Percentiles rank a stretch among this genome's conserved stretches.
Conservation (phyloP, 2,329 filamentous ascomycete species). For the Claviceps spartinae region DNA sequence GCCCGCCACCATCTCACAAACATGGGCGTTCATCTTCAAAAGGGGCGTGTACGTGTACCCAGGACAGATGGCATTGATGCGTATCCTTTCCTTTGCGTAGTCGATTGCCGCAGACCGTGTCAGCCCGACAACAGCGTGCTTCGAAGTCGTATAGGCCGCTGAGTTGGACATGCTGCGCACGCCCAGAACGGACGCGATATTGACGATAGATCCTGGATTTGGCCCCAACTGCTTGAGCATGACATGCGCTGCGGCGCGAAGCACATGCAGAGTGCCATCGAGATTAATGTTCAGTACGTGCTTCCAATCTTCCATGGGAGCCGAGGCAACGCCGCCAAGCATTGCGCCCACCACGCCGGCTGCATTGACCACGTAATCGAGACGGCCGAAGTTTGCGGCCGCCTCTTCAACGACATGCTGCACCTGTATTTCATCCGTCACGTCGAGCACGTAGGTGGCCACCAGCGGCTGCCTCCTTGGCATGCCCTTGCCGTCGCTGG, state of each 20-base stretch:
- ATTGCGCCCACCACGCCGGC: conserved; percentile 26
- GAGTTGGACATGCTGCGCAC: conserved; percentile 24
- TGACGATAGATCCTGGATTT: not conserved
- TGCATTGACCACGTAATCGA: conserved; percentile 28
- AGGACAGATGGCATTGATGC: conserved; percentile 49
- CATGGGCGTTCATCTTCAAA: conserved; percentile 10
- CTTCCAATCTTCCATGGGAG: conserved; percentile 23
- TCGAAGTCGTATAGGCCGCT: conserved; percentile 36
- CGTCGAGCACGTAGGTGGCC: conserved; percentile 11
- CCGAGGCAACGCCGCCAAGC: conserved; percentile 21
- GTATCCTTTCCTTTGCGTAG: conserved; percentile 37
- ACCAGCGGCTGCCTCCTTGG: not conserved
- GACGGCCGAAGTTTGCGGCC: conserved; percentile 19
- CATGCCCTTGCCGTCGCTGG: too few species aligned
- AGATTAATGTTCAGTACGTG: conserved; percentile 28
- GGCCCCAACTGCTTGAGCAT: too few species aligned
- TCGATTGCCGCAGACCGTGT: conserved; percentile 39
- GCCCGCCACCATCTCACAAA: not conserved
- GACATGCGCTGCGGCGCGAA: conserved; percentile 16
- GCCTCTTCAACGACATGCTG: conserved; percentile 12
- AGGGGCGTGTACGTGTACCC: conserved; percentile 33
- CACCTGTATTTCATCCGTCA: conserved; percentile 16
- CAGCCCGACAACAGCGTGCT: conserved; percentile 40
- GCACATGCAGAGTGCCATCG: conserved; percentile 27
- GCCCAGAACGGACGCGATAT: conserved; percentile 26